Conservation (phyloP, 2,329 filamentous ascomycete species). For the Pyricularia grisea region DNA sequence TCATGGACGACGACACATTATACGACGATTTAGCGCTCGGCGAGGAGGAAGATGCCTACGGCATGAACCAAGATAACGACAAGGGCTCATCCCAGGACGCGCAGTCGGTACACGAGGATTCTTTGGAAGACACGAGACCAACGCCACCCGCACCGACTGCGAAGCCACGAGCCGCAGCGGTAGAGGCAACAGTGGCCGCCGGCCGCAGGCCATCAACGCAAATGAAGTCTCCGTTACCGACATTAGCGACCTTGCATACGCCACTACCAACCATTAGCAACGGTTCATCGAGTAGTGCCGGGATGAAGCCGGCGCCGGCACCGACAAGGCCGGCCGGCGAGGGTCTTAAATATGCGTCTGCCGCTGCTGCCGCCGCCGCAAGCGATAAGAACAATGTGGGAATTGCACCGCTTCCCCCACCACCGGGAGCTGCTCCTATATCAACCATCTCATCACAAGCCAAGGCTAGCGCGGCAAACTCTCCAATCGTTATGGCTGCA, state of each 20-base stretch:
- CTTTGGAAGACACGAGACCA: conserved; percentile 33
- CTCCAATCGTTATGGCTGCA: conserved; percentile 37
- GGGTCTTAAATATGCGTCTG: conserved; percentile 92
- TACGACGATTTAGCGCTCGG: conserved; percentile 92
- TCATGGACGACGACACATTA: conserved; percentile 86
- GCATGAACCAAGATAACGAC: conserved; percentile 72
- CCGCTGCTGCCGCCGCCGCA: conserved; percentile 85
- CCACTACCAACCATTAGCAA: conserved; percentile 54
- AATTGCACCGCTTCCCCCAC: conserved; percentile 86
- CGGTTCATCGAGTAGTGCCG: conserved; percentile 38
- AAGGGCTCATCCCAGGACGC: conserved; percentile 90
- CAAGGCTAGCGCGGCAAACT: conserved; percentile 44
- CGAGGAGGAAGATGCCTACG: conserved; percentile 83
- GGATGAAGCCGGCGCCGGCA: conserved; percentile 88
- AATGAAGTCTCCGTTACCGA: conserved; percentile 89
- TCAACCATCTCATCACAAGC: conserved; percentile 39
- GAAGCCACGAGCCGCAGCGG: conserved; percentile 48
- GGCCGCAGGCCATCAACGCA: conserved; percentile 74
- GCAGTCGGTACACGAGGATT: conserved; percentile 83
- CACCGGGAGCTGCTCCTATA: conserved; percentile 51
- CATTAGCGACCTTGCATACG: conserved; percentile 79
- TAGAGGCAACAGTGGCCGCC: conserved; percentile 42
- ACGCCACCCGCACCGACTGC: conserved; percentile 29
- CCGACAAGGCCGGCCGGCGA: conserved; percentile 81
- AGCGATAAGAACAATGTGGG: conserved; percentile 82